These are phyloP conservation scores for Carex littledalei DNA, from an alignment of 176 grass and related monocot species.

Conservation along the genomic window DNA sequence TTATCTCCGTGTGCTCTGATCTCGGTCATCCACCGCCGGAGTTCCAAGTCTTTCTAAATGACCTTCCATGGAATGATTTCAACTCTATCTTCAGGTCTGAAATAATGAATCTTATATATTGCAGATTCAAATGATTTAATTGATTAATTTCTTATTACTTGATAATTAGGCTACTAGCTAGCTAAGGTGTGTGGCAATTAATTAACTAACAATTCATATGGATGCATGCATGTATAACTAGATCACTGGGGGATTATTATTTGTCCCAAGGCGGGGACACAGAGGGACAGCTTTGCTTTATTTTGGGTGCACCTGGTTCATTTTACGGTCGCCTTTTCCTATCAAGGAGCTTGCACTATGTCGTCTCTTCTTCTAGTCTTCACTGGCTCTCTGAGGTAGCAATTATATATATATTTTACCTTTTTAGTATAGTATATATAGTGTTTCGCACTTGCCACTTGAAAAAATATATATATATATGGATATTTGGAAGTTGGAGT, in stretches of 20 bases:
- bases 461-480: no score
- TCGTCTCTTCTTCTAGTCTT: conserved; percentile 33
- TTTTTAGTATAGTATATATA: background rate
- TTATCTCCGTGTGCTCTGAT: background rate
- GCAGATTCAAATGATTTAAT: background rate
- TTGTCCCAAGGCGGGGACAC: background rate
- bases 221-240: background rate
- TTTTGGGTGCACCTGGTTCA: conserved; percentile 28
- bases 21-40: background rate
- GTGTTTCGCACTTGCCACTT: background rate
- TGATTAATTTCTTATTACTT: background rate
- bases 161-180: background rate
- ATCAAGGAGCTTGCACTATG: conserved; percentile 27
- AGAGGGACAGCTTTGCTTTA: background rate
- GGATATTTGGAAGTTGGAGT: no score
- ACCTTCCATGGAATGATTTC: conserved; percentile 43
- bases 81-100: conserved; percentile 29
- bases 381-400: conserved; percentile 37
- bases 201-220: background rate
- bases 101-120: background rate
- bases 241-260: conserved; percentile 9
- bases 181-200: no score
- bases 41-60: conserved; percentile 32
- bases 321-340: conserved; percentile 33
- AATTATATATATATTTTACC: background rate